These are phyloP conservation scores for Meripilus lineatus DNA, from an alignment of 1,284 basidiomycete genomes.

Conservation along the genomic window DNA sequence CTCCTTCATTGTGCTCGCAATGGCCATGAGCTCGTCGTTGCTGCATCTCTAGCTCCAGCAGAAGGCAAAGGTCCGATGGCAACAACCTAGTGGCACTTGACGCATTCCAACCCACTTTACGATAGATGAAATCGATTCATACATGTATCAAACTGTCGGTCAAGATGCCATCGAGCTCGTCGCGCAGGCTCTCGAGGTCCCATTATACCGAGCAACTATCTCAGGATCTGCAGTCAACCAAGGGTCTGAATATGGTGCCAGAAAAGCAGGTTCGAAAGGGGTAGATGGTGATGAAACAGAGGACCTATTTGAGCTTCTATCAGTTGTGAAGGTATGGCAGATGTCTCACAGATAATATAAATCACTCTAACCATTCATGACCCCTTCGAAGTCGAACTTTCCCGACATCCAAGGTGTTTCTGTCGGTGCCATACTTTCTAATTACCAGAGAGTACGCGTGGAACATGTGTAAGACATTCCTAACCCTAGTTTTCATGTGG, in stretches of 20 bases:
- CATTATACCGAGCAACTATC: conserved; percentile 82
- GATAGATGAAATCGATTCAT: conserved; percentile 96
- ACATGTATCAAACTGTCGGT: conserved; percentile 97
- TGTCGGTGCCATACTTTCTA: conserved; percentile 95
- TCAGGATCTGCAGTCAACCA: conserved; percentile 79
- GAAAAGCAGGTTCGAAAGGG: conserved; percentile 44
- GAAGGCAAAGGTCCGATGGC: conserved; percentile 70
- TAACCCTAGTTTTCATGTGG: not conserved
- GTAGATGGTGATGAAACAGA: conserved; percentile 91
- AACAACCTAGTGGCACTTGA: conserved; percentile 9
- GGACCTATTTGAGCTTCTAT: conserved; percentile 81
- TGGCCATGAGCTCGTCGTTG: conserved; percentile 85
- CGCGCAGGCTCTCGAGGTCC: conserved; percentile 81
- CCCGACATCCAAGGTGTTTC: conserved; percentile 87
- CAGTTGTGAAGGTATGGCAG: conserved; percentile 65
- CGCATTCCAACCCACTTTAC: conserved; percentile 14
- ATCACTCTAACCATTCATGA: conserved; percentile 10
- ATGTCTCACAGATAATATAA: not conserved
- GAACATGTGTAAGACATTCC: conserved; percentile 88
- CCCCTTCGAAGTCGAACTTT: conserved; percentile 56
- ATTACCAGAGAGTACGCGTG: conserved; percentile 94
- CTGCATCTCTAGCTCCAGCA: conserved; percentile 85
- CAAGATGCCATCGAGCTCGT: conserved; percentile 91
- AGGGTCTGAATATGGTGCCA: conserved; percentile 80
- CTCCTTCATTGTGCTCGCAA: conserved; percentile 85